Evolutionary conservation across 768 basidiomycete genomes (phyloP).

Genomic region (Neoboletus magnificus): DNA sequence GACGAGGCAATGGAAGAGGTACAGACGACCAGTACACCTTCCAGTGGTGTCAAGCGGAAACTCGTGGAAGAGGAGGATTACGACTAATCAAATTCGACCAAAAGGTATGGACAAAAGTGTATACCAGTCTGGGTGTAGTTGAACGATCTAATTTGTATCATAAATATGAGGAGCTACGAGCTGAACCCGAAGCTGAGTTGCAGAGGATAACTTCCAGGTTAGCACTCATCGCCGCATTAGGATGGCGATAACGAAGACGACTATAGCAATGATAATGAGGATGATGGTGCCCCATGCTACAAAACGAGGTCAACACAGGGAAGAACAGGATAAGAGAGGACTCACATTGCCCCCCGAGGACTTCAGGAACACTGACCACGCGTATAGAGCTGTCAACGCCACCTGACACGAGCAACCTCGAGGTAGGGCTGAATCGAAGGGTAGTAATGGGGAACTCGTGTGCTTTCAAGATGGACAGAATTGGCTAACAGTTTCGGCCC

Average conservation of each 20-base stretch:
- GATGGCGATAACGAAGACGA: constrained; percentile 43
- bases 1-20: constrained; percentile 81
- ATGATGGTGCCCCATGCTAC: constrained; percentile 41
- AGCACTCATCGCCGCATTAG: constrained; percentile 29
- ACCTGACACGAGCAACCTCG: constrained; percentile 79
- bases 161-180: constrained; percentile 22
- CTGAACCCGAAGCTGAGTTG: neutral
- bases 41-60: constrained; percentile 72
- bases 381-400: constrained; percentile 89
- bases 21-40: constrained; percentile 47
- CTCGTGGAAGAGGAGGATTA: constrained; percentile 87
- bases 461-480: constrained; percentile 84
- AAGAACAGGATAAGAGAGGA: constrained; percentile 21
- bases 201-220: neutral
- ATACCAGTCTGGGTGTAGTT: constrained; percentile 2
- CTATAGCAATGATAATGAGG: constrained; percentile 40
- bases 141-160: constrained; percentile 26
- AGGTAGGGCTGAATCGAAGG: constrained; percentile 81
- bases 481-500: constrained; percentile 51
- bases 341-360: constrained; percentile 52
- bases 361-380: constrained; percentile 67
- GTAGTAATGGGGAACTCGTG: constrained; percentile 94
- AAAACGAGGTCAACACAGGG: constrained; percentile 29
- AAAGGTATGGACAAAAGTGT: constrained; percentile 5
- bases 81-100: constrained; percentile 41